Evolutionary conservation across 2,329 filamentous ascomycete species (phyloP), one percentile per base, ranked within the genome.

Genomic region (Ceratocystis eucalypticola): DNA sequence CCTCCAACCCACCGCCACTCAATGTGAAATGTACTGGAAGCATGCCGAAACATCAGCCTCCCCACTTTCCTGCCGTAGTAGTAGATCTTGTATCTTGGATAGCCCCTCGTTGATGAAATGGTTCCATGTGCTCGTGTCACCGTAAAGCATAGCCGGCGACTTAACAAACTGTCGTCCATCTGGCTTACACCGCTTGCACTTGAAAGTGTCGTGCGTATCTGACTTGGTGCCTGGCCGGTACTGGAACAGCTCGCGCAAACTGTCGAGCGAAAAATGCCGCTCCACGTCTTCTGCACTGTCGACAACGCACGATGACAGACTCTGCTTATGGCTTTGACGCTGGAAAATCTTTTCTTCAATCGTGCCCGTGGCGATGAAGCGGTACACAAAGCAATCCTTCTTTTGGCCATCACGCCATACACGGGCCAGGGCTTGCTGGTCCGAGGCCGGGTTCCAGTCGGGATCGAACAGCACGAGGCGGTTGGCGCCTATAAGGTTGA

Each of bases 301-400:
- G 6, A 99, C 94, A 3, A 99, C 94, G 71, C 92, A 96, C 0
- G 91, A 96, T 0, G 93, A 97, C 1, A 99, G 80, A 6, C 91
- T 95, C 76, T 99, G 94, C 77, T 99, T 99, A 80, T 99, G 95
- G 0, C 90, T 96, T 74, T 99, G 94, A 8, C 95, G 88, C 76
- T 99, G 94, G 78, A 99, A 99, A 71, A 99, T 96, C 78, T 99
- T 99, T 76, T 99, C 94, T 74, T 99, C 94, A 69, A 99, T 99
- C 0, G 92, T 96, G 3, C 94, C 94, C 0, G 95, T 97, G 0
- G 92, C 89, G 72, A 99, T 99, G 77, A 99, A 99, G n/a, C 94
- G 89, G 75, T 99, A 99, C 17, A 99, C 94, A 72, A 99, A 99
- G 73, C 94, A 99, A 73, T 99, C 94, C 74, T 99, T 99, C 81